Base-by-base conservation (phyloP, 208 protist species). In the Porcisia hertigi region DNA sequence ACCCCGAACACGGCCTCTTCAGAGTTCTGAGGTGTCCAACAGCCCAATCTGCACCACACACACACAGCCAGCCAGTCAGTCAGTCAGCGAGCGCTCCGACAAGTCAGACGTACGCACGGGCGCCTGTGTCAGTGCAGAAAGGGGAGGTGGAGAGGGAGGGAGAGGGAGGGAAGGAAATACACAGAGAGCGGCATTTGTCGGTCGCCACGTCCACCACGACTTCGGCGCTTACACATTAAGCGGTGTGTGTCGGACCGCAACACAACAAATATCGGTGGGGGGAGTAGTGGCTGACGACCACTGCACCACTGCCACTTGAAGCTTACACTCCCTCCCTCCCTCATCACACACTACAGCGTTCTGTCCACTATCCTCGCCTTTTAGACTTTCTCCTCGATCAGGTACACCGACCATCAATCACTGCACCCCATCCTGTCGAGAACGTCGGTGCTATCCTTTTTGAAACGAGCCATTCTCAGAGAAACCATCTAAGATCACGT, bases 401-500 rank as follows among this genome's bases (percentile, higher is more conserved):
- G 11, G 36, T 45, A 41, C 25, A 18, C 59, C 4, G 4, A 5
- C 59, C 16, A 25, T 39, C 14, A 5, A 14, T 25, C 41, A 8
- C 41, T 12, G 23, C 62, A 43, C 16, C 8, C 45, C 45, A 12
- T n/a, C 8, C 23, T 20, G 23, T 52, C 7, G 36, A 52, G 20
- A 6, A 18, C 45, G 23, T 67, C 62, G 9, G 45, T 9, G 45
- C 23, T 34, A 34, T 43, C 18, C 23, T 12, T 16, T 20, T 7
- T 18, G 23, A 45, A 49, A 16, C 62, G 9, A 18, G 36, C 36
- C 11, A 67, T 20, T 3, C 1, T 11, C 20, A 14, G 41, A 1
- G 41, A 67, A 9, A 67, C 14, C 9, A 47, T 16, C 41, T 4
- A 9, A 45, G 3, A 25, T 80, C 59, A 85, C 36, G 65, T 82